A percentile compares a stretch with the other conserved stretches of the same genome.
Evolutionary conservation across 257 asterid species (phyloP).

Genomic region (Solanum ossicruentum): DNA sequence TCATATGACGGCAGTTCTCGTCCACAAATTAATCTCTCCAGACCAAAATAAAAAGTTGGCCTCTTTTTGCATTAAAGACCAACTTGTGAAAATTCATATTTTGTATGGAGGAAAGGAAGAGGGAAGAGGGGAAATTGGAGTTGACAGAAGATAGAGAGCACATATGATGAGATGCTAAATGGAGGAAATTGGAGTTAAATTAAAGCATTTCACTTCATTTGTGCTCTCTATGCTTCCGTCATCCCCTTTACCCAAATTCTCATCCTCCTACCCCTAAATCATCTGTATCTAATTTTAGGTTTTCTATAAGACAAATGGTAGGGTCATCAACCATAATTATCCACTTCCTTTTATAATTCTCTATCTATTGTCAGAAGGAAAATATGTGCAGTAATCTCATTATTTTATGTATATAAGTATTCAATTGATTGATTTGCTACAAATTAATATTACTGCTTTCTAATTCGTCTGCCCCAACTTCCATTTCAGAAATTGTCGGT

Average conservation of each 20-base stretch:
- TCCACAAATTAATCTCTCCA: neutral
- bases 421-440: neutral
- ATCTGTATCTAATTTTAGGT: neutral
- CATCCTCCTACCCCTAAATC: neutral
- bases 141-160: constrained; percentile 55
- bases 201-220: constrained; percentile 43
- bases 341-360: neutral
- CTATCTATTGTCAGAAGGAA: neutral
- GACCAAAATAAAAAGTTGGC: neutral
- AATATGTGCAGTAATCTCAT: neutral
- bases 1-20: neutral
- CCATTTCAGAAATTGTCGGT: neutral
- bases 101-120: neutral
- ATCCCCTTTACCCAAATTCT: constrained; percentile 11
- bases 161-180: constrained; percentile 28
- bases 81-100: too few relatives aligned
- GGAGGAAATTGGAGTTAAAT: neutral
- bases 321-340: neutral
- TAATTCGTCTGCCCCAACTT: neutral
- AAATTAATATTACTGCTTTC: neutral
- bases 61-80: neutral
- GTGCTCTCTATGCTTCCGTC: constrained; percentile 78
- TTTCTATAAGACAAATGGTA: neutral
- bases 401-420: neutral
- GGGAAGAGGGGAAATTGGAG: neutral